Conservation (phyloP, 2,329 filamentous ascomycete species). For the Neofusicoccum laricinum region DNA sequence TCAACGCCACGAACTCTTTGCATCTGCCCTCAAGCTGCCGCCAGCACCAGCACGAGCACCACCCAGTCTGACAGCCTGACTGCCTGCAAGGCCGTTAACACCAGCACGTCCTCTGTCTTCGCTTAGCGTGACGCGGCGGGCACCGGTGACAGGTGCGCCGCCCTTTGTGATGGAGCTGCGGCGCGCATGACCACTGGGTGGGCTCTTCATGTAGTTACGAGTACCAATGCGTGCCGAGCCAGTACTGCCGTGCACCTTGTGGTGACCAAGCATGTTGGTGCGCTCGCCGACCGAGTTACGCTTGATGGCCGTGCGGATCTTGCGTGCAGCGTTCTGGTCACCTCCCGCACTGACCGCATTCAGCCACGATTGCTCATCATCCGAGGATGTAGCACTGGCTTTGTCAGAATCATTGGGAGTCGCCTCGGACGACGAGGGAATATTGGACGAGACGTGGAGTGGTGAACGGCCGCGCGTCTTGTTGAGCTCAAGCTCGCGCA, state of each 20-base stretch:
- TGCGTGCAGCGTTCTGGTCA: conserved; percentile 50
- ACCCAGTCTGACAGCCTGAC: conserved; percentile 26
- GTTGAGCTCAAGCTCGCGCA: conserved; percentile 46
- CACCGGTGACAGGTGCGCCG: conserved; percentile 47
- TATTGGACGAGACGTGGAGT: conserved; percentile 47
- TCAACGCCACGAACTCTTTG: conserved; percentile 20
- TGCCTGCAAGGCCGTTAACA: conserved; percentile 27
- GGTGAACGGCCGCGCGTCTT: conserved; percentile 46
- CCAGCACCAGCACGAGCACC: conserved; percentile 14
- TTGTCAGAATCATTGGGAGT: conserved; percentile 30
- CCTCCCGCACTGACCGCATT: conserved; percentile 19
- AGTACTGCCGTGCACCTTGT: conserved; percentile 44
- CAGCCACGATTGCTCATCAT: conserved; percentile 50
- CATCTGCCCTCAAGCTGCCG: conserved; percentile 13
- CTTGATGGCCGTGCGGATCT: conserved; percentile 56
- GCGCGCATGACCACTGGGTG: conserved; percentile 58
- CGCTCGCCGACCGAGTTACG: conserved; percentile 50
- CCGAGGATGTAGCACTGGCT: conserved; percentile 39
- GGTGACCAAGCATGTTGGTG: conserved; percentile 51
- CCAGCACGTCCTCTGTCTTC: conserved; percentile 28
- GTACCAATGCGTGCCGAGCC: conserved; percentile 66
- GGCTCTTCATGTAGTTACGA: conserved; percentile 62
- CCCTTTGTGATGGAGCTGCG: conserved; percentile 58
- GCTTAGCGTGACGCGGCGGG: conserved; percentile 34
- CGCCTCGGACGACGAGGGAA: conserved; percentile 22